Evolutionary conservation across 2,329 filamentous ascomycete genomes (phyloP).

Genomic region (Raffaelea albimanens): DNA sequence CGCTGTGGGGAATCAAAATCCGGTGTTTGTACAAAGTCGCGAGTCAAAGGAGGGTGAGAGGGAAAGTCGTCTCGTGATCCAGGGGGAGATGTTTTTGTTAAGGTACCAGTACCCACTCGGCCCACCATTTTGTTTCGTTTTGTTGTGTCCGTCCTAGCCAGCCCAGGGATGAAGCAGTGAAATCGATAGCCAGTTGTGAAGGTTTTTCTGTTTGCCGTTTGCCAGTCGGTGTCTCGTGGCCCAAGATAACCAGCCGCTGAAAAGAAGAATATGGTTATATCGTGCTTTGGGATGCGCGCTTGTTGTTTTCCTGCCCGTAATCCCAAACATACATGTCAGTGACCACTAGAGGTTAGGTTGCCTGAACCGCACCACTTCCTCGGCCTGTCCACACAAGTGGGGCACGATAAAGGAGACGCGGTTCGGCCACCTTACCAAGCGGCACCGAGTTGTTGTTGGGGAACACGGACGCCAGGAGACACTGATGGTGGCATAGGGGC

Average conservation of each 20-base stretch:
- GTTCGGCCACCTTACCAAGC: conserved; percentile 38
- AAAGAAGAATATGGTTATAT: conserved; percentile 27
- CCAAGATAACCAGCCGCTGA: conserved; percentile 38
- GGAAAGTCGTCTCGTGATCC: background rate
- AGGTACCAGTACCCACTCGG: conserved; percentile 3
- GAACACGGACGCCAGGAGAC: conserved; percentile 46
- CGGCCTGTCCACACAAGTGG: conserved; percentile 13
- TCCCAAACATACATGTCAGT: too few relatives aligned
- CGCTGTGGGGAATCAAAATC: background rate
- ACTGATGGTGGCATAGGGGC: conserved; percentile 68
- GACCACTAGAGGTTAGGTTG: conserved; percentile 15
- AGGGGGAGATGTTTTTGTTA: background rate
- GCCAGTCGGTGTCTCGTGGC: conserved; percentile 29
- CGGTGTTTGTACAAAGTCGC: conserved; percentile 21
- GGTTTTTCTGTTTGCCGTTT: conserved; percentile 6
- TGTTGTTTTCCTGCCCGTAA: conserved; percentile 11
- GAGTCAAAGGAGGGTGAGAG: background rate
- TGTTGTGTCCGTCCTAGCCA: conserved; percentile 2
- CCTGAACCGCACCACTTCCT: conserved; percentile 16
- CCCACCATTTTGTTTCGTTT: conserved; percentile 1
- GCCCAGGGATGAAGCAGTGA: background rate
- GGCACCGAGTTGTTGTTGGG: conserved; percentile 41
- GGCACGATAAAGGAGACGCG: background rate
- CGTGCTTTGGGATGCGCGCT: conserved; percentile 2
- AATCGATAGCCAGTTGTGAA: conserved; percentile 29